These are phyloP conservation scores for Rhododendron ferrugineum DNA, from an alignment of 148 eudicot genomes.

Conservation along the genomic window DNA sequence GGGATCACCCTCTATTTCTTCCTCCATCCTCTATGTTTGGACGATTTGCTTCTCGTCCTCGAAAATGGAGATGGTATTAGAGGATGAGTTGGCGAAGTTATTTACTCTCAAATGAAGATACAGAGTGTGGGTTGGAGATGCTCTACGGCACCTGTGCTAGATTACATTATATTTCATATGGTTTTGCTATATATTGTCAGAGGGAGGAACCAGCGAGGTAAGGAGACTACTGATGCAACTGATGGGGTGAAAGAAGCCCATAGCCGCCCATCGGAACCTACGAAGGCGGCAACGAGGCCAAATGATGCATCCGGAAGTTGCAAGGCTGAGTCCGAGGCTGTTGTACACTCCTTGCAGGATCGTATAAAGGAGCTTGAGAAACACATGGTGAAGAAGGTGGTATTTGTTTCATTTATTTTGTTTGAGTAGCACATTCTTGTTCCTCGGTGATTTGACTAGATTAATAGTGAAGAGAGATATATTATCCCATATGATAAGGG, in stretches of 20 bases:
- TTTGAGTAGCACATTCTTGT: background rate
- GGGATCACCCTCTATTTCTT: background rate
- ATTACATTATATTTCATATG: background rate
- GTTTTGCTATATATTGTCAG: constrained; percentile 25
- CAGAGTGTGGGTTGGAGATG: background rate
- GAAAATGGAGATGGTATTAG: background rate
- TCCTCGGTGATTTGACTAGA: background rate
- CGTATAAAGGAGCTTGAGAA: constrained; percentile 49
- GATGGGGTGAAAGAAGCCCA: constrained; percentile 36
- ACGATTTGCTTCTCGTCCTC: background rate
- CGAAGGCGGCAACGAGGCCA: constrained; percentile 20
- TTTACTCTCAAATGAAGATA: background rate
- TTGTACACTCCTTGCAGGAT: constrained; percentile 40
- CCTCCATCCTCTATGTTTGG: background rate
- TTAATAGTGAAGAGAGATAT: background rate
- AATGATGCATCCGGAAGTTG: constrained; percentile 35
- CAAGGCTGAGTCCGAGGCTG: constrained; percentile 45
- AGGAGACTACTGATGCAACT: constrained; percentile 31
- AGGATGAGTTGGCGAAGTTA: background rate
- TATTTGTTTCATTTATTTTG: background rate
- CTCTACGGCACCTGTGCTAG: background rate
- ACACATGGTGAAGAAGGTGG: constrained; percentile 17
- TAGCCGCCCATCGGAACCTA: constrained; percentile 33
- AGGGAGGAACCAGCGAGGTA: constrained; percentile 50
- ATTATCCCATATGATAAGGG: background rate